These are phyloP conservation scores for Aechmea fasciata DNA, from an alignment of 176 grass and related monocot species.

Conservation along the genomic window DNA sequence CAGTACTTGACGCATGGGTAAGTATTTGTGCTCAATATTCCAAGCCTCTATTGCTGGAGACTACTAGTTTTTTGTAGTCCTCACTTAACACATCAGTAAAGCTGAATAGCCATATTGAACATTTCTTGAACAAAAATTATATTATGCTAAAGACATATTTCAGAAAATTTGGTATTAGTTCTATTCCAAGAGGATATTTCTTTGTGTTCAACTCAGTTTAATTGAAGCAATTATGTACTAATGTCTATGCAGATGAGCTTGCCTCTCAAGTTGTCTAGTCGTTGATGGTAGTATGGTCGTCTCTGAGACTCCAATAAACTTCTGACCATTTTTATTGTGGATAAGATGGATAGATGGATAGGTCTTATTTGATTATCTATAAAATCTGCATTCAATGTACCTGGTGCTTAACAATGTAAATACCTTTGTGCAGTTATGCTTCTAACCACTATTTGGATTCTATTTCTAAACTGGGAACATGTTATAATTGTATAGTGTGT, in stretches of 20 bases:
- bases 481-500: conserved; percentile 3
- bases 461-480: neutral
- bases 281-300: no score
- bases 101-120: no score
- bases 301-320: no score
- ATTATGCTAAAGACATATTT: neutral
- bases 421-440: no score
- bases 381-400: neutral
- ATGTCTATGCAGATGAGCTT: no score
- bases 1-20: conserved; percentile 78
- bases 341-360: neutral
- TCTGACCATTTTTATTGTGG: no score
- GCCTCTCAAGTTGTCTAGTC: no score
- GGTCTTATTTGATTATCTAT: neutral
- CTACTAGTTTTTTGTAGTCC: no score
- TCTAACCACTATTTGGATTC: neutral
- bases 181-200: neutral
- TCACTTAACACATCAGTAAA: no score
- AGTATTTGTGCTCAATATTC: neutral
- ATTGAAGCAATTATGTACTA: neutral
- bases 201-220: neutral
- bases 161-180: neutral
- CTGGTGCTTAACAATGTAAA: neutral
- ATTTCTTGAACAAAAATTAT: neutral
- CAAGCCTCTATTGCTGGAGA: no score